Evolutionary conservation across 495 filamentous ascomycete species (phyloP), one percentile per base, ranked within the genome.

Genomic region (Saxophila tyrrhenica): DNA sequence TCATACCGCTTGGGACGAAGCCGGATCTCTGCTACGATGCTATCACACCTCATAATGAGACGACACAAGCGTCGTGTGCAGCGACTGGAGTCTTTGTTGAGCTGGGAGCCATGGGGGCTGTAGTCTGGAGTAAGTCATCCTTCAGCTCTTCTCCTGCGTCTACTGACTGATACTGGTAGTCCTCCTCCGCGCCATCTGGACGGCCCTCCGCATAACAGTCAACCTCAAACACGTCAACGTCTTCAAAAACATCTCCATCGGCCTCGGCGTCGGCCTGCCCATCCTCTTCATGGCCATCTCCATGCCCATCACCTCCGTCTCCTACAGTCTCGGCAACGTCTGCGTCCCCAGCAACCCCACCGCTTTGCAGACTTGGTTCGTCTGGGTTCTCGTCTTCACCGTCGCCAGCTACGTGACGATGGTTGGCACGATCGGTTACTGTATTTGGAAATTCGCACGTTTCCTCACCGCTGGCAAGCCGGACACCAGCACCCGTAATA

Each of bases 1-100:
- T 67, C 51, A 66, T 71, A 20, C 64, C 69, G 10, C 55, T 67
- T 16, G 57, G 55, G 1, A 46, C 50, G 20, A 41, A 64, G 20
- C 64, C 64, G 8, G 42, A 51, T 10, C n/a, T 62, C 3, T 70
- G 67, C 59, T 61, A 64, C 48, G 56, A 71, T 50, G 60, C 51
- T 3, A 67, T 69, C 51, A 71, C 69, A 20, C 66, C 67, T 8
- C 59, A 67, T 39, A 60, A 69, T 39, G 60, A 65, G 61, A 52
- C 58, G 39, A 54, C 61, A 8, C 49, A 50, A 32, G 17, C 57
- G 25, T 56, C 64, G 5, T 71, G 67, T 46, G 69, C 64, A 23
- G 67, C 59, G 57, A 65, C 59, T 3, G 66, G 69, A 16, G 53
- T 54, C 0, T 48, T 71, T 11, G 51, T 70, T 15, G 54, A 61